Evolutionary conservation across 2,329 filamentous ascomycete species (phyloP).

Genomic region (Cladophialophora immunda): DNA sequence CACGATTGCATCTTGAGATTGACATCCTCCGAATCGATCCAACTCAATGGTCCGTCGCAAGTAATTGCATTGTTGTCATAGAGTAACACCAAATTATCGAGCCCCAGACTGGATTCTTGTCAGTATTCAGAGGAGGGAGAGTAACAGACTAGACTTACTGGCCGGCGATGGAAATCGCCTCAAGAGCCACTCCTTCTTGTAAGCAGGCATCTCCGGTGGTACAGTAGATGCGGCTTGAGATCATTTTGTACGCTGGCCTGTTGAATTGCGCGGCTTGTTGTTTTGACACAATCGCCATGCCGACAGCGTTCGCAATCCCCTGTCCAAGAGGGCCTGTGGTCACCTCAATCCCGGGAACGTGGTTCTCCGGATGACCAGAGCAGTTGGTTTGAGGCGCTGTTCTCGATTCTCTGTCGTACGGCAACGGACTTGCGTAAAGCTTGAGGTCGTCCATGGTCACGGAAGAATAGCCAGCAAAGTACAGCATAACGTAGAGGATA

Average conservation of each 20-base stretch:
- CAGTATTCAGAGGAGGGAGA: too few species aligned
- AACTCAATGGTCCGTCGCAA: constrained; percentile 65
- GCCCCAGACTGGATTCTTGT: too few species aligned
- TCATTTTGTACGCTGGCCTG: constrained; percentile 55
- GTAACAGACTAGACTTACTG: too few species aligned
- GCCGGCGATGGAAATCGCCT: constrained; percentile 65
- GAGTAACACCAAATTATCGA: constrained; percentile 65
- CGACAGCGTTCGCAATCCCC: constrained; percentile 67
- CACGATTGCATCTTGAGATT: constrained; percentile 66
- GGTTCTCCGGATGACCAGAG: constrained; percentile 60
- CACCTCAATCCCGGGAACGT: constrained; percentile 64
- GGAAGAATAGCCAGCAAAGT: constrained; percentile 45
- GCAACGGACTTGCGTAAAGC: constrained; percentile 43
- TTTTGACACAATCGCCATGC: constrained; percentile 65
- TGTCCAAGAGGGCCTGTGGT: constrained; percentile 67
- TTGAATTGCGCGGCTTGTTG: constrained; percentile 63
- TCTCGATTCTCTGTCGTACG: constrained; percentile 36
- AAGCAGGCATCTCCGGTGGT: constrained; percentile 68
- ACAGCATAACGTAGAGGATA: constrained; percentile 45
- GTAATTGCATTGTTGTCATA: constrained; percentile 70
- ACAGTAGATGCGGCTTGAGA: constrained; percentile 62
- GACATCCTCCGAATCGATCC: constrained; percentile 64
- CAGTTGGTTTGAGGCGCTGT: constrained; percentile 53
- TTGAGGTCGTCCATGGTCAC: constrained; percentile 49
- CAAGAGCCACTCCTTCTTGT: constrained; percentile 66